These are phyloP conservation scores for Leccinum variicolor DNA, from an alignment of 768 basidiomycete genomes.

Conservation along the genomic window DNA sequence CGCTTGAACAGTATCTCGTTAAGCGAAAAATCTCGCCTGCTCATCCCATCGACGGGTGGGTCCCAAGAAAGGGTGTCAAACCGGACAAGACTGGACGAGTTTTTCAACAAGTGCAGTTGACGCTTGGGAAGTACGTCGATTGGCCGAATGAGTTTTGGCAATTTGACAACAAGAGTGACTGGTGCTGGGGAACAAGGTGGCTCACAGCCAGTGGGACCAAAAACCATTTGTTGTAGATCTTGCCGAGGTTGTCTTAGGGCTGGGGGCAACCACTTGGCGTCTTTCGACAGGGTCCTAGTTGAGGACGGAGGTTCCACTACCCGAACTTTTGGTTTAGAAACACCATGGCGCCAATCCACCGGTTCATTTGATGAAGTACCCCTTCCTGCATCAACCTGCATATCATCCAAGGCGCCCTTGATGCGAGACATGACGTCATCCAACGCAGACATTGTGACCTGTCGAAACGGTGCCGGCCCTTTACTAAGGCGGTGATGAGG, in stretches of 20 bases:
- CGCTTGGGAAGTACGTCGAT: slow-evolving; percentile 46
- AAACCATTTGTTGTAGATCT: slow-evolving; percentile 43
- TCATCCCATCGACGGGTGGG: slow-evolving; percentile 68
- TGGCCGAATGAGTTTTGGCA: slow-evolving; percentile 44
- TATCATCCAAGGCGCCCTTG: slow-evolving; percentile 71
- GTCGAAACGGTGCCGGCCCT: slow-evolving; percentile 35
- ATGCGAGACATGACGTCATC: slow-evolving; percentile 85
- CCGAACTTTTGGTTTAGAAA: slow-evolving; percentile 21
- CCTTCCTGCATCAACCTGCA: slow-evolving; percentile 48
- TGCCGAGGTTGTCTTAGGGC: slow-evolving; percentile 39
- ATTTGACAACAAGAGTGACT: slow-evolving; percentile 38
- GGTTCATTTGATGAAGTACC: slow-evolving; percentile 13
- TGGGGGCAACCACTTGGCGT: slow-evolving; percentile 56
- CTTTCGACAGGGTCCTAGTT: slow-evolving; percentile 28
- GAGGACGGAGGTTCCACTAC: slow-evolving; percentile 13
- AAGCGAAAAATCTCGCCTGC: slow-evolving; percentile 53
- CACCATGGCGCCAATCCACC: slow-evolving; percentile 20
- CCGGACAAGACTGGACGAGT: slow-evolving; percentile 38
- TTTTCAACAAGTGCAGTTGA: slow-evolving; percentile 45
- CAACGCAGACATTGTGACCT: slow-evolving; percentile 66
- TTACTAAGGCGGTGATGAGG: slow-evolving; percentile 23
- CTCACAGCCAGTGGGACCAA: slow-evolving; percentile 44
- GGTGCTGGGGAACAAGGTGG: slow-evolving; percentile 48
- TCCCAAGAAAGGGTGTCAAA: slow-evolving; percentile 70
- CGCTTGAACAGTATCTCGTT: slow-evolving; percentile 64